A percentile compares a stretch with the other conserved stretches of the same genome.
phyloP scores from a whole-genome alignment of 495 filamentous ascomycete species.

The Hapsidospora chrysogenum region DNA sequence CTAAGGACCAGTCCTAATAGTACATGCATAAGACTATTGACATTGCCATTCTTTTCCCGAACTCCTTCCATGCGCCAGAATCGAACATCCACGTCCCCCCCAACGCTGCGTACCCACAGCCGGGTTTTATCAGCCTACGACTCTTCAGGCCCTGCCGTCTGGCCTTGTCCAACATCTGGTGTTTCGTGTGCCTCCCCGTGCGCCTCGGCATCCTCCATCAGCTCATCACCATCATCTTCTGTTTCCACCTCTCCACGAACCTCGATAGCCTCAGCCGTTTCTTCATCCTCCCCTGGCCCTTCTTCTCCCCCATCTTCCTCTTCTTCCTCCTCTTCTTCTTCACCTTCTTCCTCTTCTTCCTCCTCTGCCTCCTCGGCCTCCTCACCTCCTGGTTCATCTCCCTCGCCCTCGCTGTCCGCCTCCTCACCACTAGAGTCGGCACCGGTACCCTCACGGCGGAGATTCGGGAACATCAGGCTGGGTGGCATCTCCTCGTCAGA shows the following conservation, averaged over 20 bases:
- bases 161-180: no score
- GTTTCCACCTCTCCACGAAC: no score
- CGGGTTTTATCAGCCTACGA: no score
- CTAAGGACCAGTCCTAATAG: no score
- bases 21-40: no score
- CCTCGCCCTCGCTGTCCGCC: slow-evolving; percentile 12
- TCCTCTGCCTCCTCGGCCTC: slow-evolving; percentile 10
- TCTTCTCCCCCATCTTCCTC: slow-evolving; percentile 9
- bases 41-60: no score
- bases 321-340: slow-evolving; percentile 10
- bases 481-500: slow-evolving; percentile 28
- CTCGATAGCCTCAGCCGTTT: background rate
- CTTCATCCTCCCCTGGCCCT: slow-evolving; percentile 5
- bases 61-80: no score
- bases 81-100: no score
- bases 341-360: slow-evolving; percentile 8
- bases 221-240: no score
- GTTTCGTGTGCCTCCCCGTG: no score
- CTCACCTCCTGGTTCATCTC: slow-evolving; percentile 9
- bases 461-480: slow-evolving; percentile 26
- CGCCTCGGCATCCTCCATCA: background rate
- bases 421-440: slow-evolving; percentile 6
- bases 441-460: slow-evolving; percentile 17
- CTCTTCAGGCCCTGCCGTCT: no score
- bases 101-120: no score